A percentile compares a stretch with the other conserved stretches of the same genome.
These are phyloP conservation scores for Thielaviopsis ethacetica DNA, from an alignment of 2,329 filamentous ascomycete species.

Conservation along the genomic window DNA sequence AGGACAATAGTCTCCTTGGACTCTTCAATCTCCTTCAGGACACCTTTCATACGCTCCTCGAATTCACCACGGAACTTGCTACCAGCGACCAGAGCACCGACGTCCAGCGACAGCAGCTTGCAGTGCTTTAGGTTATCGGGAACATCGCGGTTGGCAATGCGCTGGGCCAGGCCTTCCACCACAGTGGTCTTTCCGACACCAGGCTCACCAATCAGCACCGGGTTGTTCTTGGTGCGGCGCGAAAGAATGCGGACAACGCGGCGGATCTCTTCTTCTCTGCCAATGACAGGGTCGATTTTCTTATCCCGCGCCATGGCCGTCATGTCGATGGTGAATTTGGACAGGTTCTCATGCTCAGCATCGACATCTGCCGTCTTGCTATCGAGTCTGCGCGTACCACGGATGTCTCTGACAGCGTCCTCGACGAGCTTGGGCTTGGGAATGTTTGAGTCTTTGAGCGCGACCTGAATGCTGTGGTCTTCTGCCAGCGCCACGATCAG, in stretches of 20 bases:
- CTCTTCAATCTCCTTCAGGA: conserved; percentile 88
- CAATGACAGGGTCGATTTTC: conserved; percentile 95
- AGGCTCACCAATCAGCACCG: conserved; percentile 90
- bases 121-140: conserved; percentile 89
- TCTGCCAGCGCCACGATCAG: conserved; percentile 75
- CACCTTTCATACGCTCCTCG: conserved; percentile 97
- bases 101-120: conserved; percentile 85
- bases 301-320: conserved; percentile 90
- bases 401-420: conserved; percentile 77
- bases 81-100: conserved; percentile 85
- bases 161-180: conserved; percentile 84
- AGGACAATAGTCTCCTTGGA: conserved; percentile 94
- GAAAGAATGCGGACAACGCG: conserved; percentile 84
- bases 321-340: conserved; percentile 99
- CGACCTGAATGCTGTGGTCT: conserved; percentile 55
- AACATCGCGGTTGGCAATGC: conserved; percentile 92
- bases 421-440: conserved; percentile 84
- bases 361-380: conserved; percentile 92
- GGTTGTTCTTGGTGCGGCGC: conserved; percentile 94
- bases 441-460: conserved; percentile 73
- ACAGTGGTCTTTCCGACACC: conserved; percentile 98
- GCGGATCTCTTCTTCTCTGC: conserved; percentile 87
- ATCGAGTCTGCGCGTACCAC: conserved; percentile 84
- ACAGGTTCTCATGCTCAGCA: conserved; percentile 82
- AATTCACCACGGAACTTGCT: conserved; percentile 99